phyloP scores from a whole-genome alignment of 257 asterid genomes.

The Solanum commersonii region DNA sequence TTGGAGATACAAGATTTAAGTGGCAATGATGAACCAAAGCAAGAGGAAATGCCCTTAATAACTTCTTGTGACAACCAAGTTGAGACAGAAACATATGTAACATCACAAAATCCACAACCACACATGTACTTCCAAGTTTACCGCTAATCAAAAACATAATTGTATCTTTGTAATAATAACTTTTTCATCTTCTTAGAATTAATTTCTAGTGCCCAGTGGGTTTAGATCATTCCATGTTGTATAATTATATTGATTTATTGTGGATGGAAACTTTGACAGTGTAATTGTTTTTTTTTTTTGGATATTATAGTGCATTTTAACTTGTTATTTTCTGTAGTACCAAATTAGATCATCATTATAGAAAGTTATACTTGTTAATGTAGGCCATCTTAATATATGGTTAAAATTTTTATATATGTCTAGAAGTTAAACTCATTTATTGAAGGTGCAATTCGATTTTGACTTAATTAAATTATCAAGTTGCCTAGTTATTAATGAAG shows the following conservation, averaged over 20 bases:
- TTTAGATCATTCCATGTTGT: background rate
- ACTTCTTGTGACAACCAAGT: background rate
- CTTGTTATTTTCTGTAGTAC: background rate
- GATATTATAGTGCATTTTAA: background rate
- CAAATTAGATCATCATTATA: background rate
- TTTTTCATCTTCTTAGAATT: background rate
- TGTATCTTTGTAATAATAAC: background rate
- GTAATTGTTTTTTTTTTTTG: no score
- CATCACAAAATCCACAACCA: background rate
- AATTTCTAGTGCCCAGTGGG: background rate
- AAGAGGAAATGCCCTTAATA: background rate
- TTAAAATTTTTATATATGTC: background rate
- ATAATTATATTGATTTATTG: background rate
- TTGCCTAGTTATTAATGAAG: background rate
- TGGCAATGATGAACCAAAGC: background rate
- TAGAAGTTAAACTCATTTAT: background rate
- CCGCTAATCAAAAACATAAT: background rate
- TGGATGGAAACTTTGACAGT: background rate
- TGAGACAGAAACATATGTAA: background rate
- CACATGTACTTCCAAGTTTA: background rate
- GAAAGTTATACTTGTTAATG: background rate
- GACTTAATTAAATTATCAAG: background rate
- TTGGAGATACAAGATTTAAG: constrained; percentile 1
- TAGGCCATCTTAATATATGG: background rate
- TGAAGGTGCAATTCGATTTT: background rate